Evolutionary conservation across 345 rosid species (phyloP).

Genomic region (Syzygium aromaticum): DNA sequence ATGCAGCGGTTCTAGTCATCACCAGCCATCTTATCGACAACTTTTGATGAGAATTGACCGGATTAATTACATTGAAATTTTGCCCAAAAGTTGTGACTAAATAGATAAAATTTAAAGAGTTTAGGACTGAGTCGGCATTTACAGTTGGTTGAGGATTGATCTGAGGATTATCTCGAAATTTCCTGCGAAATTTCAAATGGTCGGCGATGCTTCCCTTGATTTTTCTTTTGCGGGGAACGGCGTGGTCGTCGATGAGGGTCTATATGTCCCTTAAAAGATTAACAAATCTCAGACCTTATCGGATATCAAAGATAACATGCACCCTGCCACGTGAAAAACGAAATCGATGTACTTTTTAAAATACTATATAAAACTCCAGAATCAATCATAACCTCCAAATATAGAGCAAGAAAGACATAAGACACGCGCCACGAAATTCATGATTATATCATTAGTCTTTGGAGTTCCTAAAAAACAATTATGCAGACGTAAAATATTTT

Average conservation of each 20-base stretch:
- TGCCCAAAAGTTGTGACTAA: background rate
- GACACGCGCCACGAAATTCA: background rate
- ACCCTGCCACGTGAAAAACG: background rate
- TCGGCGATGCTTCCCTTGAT: background rate
- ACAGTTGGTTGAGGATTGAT: too few species aligned
- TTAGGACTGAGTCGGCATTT: background rate
- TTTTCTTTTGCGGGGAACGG: background rate
- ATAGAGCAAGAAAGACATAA: background rate
- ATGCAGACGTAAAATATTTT: background rate
- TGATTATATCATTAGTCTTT: background rate
- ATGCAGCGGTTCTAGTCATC: background rate
- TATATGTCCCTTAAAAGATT: background rate
- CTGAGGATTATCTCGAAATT: background rate
- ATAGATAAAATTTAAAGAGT: background rate
- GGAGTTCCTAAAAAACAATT: background rate
- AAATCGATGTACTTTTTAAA: background rate
- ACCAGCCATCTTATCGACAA: fast-evolving
- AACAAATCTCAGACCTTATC: background rate
- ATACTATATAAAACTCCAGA: background rate
- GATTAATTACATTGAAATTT: background rate
- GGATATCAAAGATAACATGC: background rate
- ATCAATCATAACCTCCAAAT: background rate
- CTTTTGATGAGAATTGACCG: fast-evolving
- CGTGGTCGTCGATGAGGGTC: background rate
- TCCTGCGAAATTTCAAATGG: background rate